Conservation (phyloP, 768 basidiomycete genomes). For the Rhizopogon rudus region DNA sequence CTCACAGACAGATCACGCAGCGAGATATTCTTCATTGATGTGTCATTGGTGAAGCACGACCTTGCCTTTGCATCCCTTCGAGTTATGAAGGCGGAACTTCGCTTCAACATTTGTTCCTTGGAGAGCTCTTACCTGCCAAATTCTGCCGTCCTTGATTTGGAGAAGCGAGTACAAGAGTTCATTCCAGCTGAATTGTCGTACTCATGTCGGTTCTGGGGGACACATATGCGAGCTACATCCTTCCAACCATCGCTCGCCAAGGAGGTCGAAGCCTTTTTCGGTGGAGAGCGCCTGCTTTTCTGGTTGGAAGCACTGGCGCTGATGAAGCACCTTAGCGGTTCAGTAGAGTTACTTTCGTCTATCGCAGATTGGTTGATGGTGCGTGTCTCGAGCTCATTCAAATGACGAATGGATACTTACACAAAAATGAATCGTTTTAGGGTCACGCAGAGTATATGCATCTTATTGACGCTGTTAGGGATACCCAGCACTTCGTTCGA, state of each 20-base stretch:
- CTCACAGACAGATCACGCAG: slow-evolving; percentile 10
- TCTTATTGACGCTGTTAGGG: not conserved
- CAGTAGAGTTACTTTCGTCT: not conserved
- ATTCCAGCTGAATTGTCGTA: slow-evolving; percentile 7
- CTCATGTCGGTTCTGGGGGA: slow-evolving; percentile 8
- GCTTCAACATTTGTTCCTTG: slow-evolving; percentile 29
- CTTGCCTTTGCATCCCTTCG: slow-evolving; percentile 14
- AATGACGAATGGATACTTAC: too few species aligned
- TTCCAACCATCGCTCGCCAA: not conserved
- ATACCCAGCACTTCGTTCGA: not conserved
- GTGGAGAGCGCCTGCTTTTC: slow-evolving; percentile 1
- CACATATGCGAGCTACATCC: not conserved
- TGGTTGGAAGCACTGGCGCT: slow-evolving; percentile 2
- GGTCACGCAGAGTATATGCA: not conserved
- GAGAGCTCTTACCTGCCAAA: slow-evolving; percentile 24
- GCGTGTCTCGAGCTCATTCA: too few species aligned
- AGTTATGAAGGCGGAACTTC: slow-evolving; percentile 21
- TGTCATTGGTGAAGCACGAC: slow-evolving; percentile 3
- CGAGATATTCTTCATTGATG: slow-evolving; percentile 7
- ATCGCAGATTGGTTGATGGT: not conserved
- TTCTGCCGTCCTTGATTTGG: slow-evolving; percentile 11
- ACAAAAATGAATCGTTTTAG: too few species aligned
- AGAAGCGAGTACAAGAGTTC: not conserved
- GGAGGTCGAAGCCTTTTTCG: slow-evolving; percentile 1
- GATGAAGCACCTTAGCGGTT: not conserved